phyloP scores from a whole-genome alignment of 495 filamentous ascomycete genomes.

The Trichoderma parareesei region DNA sequence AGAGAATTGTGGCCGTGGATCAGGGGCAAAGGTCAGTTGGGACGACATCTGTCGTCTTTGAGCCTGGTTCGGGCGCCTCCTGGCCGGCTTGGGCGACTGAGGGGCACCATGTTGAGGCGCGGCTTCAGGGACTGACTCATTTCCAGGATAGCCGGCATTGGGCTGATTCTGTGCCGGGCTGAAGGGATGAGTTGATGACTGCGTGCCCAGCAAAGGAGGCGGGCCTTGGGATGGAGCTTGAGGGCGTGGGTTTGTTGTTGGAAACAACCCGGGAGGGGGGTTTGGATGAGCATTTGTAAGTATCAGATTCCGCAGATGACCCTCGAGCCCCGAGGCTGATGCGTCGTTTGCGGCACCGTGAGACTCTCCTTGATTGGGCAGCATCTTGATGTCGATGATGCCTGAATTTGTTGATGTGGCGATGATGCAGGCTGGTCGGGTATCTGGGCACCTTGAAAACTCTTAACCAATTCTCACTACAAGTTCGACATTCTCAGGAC shows the following conservation, averaged over 20 bases:
- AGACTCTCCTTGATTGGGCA: not conserved
- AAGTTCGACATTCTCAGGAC: not conserved
- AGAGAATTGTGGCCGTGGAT: slow-evolving; percentile 25
- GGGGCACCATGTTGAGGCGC: not conserved
- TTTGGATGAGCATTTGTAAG: slow-evolving; percentile 21
- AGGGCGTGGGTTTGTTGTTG: not conserved
- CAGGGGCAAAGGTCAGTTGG: slow-evolving; percentile 42
- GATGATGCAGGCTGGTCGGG: not conserved
- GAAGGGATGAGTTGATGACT: not conserved
- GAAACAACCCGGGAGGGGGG: not conserved
- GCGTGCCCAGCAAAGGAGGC: not conserved
- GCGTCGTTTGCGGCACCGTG: not conserved
- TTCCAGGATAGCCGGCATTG: not conserved
- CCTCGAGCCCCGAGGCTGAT: slow-evolving; percentile 24
- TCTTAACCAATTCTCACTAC: not conserved
- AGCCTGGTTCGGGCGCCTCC: slow-evolving; percentile 47
- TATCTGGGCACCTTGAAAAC: not conserved
- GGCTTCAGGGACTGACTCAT: not conserved
- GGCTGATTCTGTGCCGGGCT: not conserved
- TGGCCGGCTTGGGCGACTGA: slow-evolving; percentile 17
- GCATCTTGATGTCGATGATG: not conserved
- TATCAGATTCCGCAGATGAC: slow-evolving; percentile 35
- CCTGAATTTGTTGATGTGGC: not conserved
- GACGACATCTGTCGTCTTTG: slow-evolving; percentile 47
- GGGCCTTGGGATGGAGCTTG: not conserved